Percentiles rank a stretch among this genome's conserved stretches.
Conservation (phyloP, 495 filamentous ascomycete genomes). For the Melanomma pulvis-pyrius region DNA sequence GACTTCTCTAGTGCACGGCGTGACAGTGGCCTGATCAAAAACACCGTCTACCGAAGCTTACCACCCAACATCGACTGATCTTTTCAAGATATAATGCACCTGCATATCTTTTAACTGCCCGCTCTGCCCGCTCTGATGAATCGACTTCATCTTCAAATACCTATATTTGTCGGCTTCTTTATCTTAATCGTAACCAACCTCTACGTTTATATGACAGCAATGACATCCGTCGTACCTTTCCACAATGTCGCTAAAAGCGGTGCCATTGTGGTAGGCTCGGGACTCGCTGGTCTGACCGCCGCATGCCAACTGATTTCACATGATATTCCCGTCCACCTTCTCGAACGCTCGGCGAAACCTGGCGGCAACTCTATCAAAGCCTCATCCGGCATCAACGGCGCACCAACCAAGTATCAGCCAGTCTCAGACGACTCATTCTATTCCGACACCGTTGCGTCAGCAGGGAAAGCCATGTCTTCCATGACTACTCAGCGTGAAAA, state of each 20-base stretch:
- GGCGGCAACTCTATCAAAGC: constrained; percentile 68
- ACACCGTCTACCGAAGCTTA: no score
- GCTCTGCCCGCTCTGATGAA: no score
- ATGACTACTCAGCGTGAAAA: constrained; percentile 43
- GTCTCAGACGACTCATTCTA: constrained; percentile 50
- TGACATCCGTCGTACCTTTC: no score
- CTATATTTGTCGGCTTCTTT: no score
- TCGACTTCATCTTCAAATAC: no score
- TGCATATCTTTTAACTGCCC: no score
- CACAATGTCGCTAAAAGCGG: constrained; percentile 4
- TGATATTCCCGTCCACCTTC: constrained; percentile 51
- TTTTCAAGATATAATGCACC: no score
- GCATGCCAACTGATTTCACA: constrained; percentile 52
- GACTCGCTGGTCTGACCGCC: constrained; percentile 56
- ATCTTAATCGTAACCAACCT: no score
- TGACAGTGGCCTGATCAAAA: no score
- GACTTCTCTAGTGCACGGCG: no score
- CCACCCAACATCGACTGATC: no score
- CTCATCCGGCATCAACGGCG: constrained; percentile 65
- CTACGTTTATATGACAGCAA: no score
- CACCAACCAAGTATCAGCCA: constrained; percentile 55
- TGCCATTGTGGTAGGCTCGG: constrained; percentile 56
- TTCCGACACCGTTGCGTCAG: constrained; percentile 57
- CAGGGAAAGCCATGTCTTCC: constrained; percentile 29
- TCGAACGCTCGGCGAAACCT: constrained; percentile 59